Conservation (phyloP, 345 rosid species). For the Ceriops decandra region DNA sequence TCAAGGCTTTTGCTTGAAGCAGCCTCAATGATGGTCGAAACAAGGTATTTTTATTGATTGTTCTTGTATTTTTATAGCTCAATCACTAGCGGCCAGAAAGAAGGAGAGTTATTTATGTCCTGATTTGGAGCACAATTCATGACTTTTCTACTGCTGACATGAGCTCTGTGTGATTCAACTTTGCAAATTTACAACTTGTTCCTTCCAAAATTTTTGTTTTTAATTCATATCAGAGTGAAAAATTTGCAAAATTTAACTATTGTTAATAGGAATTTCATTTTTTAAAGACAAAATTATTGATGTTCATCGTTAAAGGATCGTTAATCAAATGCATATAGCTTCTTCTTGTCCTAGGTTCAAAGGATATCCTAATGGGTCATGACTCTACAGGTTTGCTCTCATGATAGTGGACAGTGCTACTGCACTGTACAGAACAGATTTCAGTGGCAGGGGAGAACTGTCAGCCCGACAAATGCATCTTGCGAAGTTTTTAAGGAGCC, state of each 20-base stretch:
- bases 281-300: not conserved
- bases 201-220: no score
- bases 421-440: conserved; percentile 91
- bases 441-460: conserved; percentile 91
- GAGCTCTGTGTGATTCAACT: not conserved
- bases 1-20: conserved; percentile 97
- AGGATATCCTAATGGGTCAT: not conserved
- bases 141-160: not conserved
- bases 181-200: no score
- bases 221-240: not conserved
- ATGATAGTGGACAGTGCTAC: conserved; percentile 97
- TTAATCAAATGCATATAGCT: not conserved
- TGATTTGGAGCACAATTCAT: not conserved
- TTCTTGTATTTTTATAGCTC: not conserved
- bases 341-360: not conserved
- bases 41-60: conserved; percentile 46
- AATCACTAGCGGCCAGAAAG: not conserved
- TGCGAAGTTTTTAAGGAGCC: conserved; percentile 91
- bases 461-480: conserved; percentile 99
- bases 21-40: conserved; percentile 99
- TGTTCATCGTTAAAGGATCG: not conserved
- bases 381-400: conserved; percentile 65
- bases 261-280: no score
- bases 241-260: not conserved
- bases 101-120: not conserved